Base-by-base conservation (phyloP, 2,329 filamentous ascomycete species). In the Zymoseptoria ardabiliae region DNA sequence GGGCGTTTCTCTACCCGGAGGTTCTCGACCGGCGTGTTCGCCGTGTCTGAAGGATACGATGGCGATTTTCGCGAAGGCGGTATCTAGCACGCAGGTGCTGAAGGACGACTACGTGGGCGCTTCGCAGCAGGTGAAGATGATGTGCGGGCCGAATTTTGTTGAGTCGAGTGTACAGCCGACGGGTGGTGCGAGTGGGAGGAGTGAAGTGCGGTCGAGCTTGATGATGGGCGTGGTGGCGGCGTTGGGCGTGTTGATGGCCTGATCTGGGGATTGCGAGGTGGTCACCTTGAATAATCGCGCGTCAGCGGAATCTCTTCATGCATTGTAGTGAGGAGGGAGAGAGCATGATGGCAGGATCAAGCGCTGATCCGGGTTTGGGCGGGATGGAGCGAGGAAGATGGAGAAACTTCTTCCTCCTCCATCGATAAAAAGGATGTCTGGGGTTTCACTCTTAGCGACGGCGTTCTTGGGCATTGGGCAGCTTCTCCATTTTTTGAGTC, bases 41-140 rank as follows among this genome's bases (percentile, higher is more conserved):
- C 76, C 77, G 49, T 97, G 94, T 72, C 79, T 94, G 50, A 80
- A 86, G 69, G 79, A 89, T 61, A 93, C 89, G 4, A 96, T 97
- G 91, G 80, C 81, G 23, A 82, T 96, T 19, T 97, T 89, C 73
- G 85, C 88, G 56, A 87, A 87, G 28, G 85, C 89, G 0, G 79
- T 81, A 13, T 84, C 91, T 66, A 78, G 83, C 41, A 81, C 78
- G 3, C 85, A 89, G 66, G 82, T 85, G 7, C 81, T 97, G 53
- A 82, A 83, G 23, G 73, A 78, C 17, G 89, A 86, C 0, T 97
- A 97, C 71, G 75, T 81, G 5, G 69, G 76, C 9, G 91, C 91
- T 0, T 92, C 93, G 0, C 75, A 81, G 62, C 83, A 88, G 68
- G 81, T 97, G 55, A 88, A 96, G 69, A 78, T 83, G 10, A 79